Evolutionary conservation across 352 stramenopile genomes (phyloP).

Genomic region (Phytopythium vexans): DNA sequence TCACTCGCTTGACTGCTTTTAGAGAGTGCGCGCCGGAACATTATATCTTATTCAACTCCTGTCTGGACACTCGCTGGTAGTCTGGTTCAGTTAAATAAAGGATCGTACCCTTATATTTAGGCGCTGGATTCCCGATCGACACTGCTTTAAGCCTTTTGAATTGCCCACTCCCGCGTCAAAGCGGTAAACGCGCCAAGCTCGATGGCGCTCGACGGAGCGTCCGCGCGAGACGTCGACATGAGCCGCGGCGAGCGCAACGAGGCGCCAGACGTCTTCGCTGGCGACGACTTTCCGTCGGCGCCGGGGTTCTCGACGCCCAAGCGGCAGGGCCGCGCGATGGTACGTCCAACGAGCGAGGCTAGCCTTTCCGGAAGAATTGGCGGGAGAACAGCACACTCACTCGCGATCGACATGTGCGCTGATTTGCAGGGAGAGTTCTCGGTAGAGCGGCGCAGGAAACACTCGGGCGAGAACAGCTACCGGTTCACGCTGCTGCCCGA

Average conservation of each 20-base stretch:
- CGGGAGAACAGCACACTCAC: not conserved
- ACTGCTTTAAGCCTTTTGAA: too few species aligned
- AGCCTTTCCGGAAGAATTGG: not conserved
- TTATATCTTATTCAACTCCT: too few species aligned
- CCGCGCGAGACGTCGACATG: slow-evolving; percentile 28
- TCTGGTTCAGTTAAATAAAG: too few species aligned
- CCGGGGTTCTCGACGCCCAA: slow-evolving; percentile 19
- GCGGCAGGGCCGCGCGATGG: slow-evolving; percentile 6
- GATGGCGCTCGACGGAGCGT: slow-evolving; percentile 9
- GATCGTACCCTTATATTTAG: too few species aligned
- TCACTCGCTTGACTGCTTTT: too few species aligned
- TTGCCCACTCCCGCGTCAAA: too few species aligned
- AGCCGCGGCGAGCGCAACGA: slow-evolving; percentile 17
- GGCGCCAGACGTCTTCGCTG: slow-evolving; percentile 5
- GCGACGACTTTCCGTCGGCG: slow-evolving; percentile 6
- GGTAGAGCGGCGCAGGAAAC: slow-evolving; percentile 25
- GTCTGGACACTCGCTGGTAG: too few species aligned
- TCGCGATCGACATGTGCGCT: too few species aligned
- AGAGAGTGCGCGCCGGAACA: too few species aligned
- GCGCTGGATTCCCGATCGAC: too few species aligned
- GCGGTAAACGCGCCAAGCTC: slow-evolving; percentile 1
- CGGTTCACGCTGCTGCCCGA: slow-evolving; percentile 61
- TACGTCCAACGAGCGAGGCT: not conserved
- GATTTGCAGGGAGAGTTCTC: slow-evolving; percentile 4
- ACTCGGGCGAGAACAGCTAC: slow-evolving; percentile 26